These are phyloP conservation scores for Aspergillus mulundensis DNA, from an alignment of 495 filamentous ascomycete genomes.

Conservation along the genomic window DNA sequence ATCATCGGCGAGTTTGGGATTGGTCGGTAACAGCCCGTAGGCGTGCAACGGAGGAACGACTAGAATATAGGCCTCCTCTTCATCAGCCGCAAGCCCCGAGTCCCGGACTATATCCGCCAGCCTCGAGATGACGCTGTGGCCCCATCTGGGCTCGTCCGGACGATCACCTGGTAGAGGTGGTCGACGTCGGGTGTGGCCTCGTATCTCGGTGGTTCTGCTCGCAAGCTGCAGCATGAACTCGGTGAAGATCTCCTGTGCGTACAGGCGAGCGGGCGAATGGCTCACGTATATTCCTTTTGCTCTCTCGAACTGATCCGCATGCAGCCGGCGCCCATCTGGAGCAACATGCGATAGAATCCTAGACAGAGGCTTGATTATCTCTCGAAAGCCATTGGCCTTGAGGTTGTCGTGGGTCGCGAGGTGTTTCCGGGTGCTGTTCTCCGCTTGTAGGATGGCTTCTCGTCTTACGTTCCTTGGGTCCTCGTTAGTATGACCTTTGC, in stretches of 20 bases:
- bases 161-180: not conserved
- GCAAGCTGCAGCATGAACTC: not conserved
- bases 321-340: too few species aligned
- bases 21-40: not conserved
- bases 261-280: not conserved
- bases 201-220: not conserved
- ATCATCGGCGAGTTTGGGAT: too few species aligned
- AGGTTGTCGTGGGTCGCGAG: too few species aligned
- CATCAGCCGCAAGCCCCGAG: not conserved
- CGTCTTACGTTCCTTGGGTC: too few species aligned
- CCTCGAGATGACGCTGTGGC: not conserved
- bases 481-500: too few species aligned
- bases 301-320: too few species aligned
- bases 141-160: not conserved
- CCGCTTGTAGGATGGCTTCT: too few species aligned
- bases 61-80: not conserved
- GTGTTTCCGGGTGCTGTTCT: too few species aligned
- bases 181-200: not conserved
- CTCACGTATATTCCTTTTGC: too few species aligned
- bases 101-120: not conserved
- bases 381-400: too few species aligned
- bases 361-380: too few species aligned
- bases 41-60: not conserved
- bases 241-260: not conserved
- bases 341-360: too few species aligned